Evolutionary conservation across 2,329 filamentous ascomycete genomes (phyloP).

Genomic region (Dryadomyces quercivorus): DNA sequence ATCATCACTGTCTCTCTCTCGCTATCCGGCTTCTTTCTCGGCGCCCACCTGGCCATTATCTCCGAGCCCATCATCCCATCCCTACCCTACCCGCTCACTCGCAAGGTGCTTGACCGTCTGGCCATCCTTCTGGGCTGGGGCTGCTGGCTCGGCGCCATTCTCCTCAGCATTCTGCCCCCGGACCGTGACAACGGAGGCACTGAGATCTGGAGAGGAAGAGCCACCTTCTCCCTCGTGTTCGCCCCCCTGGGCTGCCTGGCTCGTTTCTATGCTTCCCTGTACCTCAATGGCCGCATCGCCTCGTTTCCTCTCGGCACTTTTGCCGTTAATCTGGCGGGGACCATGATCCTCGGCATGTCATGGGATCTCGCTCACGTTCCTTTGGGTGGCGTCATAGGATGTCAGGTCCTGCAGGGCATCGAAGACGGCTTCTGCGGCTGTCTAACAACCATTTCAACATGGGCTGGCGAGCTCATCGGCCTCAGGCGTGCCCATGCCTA

Average conservation of each 20-base stretch:
- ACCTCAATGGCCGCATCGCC: conserved; percentile 54
- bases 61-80: conserved; percentile 47
- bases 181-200: conserved; percentile 29
- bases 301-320: conserved; percentile 83
- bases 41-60: conserved; percentile 61
- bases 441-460: conserved; percentile 55
- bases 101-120: conserved; percentile 50
- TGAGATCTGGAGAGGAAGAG: conserved; percentile 62
- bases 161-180: conserved; percentile 62
- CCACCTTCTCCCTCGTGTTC: conserved; percentile 67
- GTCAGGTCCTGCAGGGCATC: conserved; percentile 48
- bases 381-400: conserved; percentile 42
- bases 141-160: conserved; percentile 65
- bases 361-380: conserved; percentile 66
- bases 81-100: conserved; percentile 42
- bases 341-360: conserved; percentile 59
- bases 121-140: conserved; percentile 55
- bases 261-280: conserved; percentile 60
- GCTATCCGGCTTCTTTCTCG: conserved; percentile 55
- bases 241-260: conserved; percentile 67
- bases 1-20: conserved; percentile 60
- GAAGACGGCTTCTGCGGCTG: conserved; percentile 59
- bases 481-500: conserved; percentile 45
- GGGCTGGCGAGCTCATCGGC: conserved; percentile 47
- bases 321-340: conserved; percentile 66